Conservation (phyloP, 2,329 filamentous ascomycete species). For the Claviceps sp. region DNA sequence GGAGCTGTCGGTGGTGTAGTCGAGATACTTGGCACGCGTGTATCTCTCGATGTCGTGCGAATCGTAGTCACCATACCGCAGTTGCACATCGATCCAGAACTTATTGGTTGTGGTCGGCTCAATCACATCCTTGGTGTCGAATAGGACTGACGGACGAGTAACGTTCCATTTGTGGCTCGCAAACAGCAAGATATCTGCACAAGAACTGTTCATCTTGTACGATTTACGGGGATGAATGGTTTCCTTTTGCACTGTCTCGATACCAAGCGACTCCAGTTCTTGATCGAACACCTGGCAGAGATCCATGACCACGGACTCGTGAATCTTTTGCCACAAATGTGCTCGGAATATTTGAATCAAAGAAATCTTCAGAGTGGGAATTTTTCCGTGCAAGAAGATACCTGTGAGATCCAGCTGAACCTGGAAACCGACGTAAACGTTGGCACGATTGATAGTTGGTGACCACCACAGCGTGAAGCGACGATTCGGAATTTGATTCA, state of each 20-base stretch:
- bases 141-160: slow-evolving; percentile 79
- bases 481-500: slow-evolving; percentile 97
- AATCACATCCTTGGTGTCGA: slow-evolving; percentile 92
- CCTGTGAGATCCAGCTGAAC: slow-evolving; percentile 95
- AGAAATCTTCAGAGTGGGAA: slow-evolving; percentile 93
- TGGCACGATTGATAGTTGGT: slow-evolving; percentile 82
- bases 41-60: slow-evolving; percentile 98
- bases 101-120: slow-evolving; percentile 94
- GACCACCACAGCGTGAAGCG: slow-evolving; percentile 98
- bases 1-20: slow-evolving; percentile 97
- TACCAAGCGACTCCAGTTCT: slow-evolving; percentile 86
- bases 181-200: slow-evolving; percentile 91
- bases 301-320: slow-evolving; percentile 98
- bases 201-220: slow-evolving; percentile 99
- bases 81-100: slow-evolving; percentile 96
- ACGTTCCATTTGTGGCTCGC: slow-evolving; percentile 99
- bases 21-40: slow-evolving; percentile 91
- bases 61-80: slow-evolving; percentile 96
- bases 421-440: slow-evolving; percentile 98
- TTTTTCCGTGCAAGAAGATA: slow-evolving; percentile 98
- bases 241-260: slow-evolving; percentile 97
- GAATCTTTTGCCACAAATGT: slow-evolving; percentile 99
- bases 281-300: slow-evolving; percentile 97
- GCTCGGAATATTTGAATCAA: slow-evolving; percentile 98
- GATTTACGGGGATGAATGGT: slow-evolving; percentile 98